Base-by-base conservation (phyloP, 768 basidiomycete species). In the Suillus weaverae region DNA sequence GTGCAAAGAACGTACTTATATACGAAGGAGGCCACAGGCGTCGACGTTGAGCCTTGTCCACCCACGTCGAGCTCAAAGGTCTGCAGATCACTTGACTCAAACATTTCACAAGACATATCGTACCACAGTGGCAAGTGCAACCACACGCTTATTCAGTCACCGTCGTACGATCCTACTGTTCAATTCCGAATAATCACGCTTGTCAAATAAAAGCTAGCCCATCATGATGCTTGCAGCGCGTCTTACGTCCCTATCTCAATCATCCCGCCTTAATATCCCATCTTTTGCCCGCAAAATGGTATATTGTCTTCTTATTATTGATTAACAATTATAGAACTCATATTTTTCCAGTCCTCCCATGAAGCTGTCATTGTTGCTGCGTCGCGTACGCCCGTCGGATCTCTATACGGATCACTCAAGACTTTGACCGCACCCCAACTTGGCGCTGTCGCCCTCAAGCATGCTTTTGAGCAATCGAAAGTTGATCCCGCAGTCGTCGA, bases 341-440 rank as follows among this genome's bases (percentile, higher is more conserved):
- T 39, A 38, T 57, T 41, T n/a, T 59, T 16, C 1, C 69, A 78
- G 76, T 76, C 76, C 62, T 79, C 85, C 63, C 86, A 89, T 81
- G 90, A 95, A 89, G 91, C 87, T 65, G 94, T 95, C 81, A 97
- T 98, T 80, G 91, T 97, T 71, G 88, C 93, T 71, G 96, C 94
- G 35, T 89, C 91, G 62, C 89, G 97, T 68, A 99, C 97, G 14
- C 95, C 97, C 51, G 91, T 97, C 67, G 96, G 93, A 51, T 94
- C 94, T 50, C 84, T 99, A 75, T 93, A 96, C 72, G 97, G 97
- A 60, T 74, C 87, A 13, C 88, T 99, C 78, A 94, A 97, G 78
- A 81, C 87, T 54, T 81, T 97, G 75, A 92, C 93, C 16, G 97
- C 97, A 16, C 88, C 94, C 60, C 90, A 99, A 75, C 91, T 99